Evolutionary conservation across 495 filamentous ascomycete species (phyloP), one percentile per base, ranked within the genome.

Genomic region (Symbiotaphrina buchneri): DNA sequence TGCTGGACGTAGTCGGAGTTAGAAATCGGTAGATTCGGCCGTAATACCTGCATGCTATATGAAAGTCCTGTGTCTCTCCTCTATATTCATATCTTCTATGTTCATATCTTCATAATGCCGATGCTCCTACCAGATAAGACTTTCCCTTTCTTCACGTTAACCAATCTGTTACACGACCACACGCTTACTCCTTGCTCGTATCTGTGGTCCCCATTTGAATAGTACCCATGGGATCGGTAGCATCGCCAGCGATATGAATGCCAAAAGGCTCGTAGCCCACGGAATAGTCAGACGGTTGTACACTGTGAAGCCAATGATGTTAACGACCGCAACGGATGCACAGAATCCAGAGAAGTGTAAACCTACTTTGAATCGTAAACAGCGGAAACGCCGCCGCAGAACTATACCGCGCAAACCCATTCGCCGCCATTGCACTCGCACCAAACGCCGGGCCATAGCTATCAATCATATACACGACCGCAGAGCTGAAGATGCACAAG

Each of bases 371-470:
- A 10, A 57, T 34, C 3, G 55, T 55, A 36, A 61, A 61, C 3
- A 82, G 55, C 4, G 75, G 75, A 41, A 77, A 80, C 2, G 54
- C 63, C 13, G 65, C 65, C 1, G 61, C 71, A 13, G 74, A 37
- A 0, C 48, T 42, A 38, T 80, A 80, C 18, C 75, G 55, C 3
- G 67, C 49, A 15, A 82, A 46, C 6, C 68, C 65, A 34, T 75
- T 74, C 1, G 70, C 69, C 5, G 65, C 68, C 17, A 65, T 41
- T 3, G 72, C 70, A 22, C 58, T 64, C 0, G 73, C 72, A 1
- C 68, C 60, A 19, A 61, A 65, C 11, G 53, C 45, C 3, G 58
- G 55, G 10, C 59, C 56, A 36, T 76, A 76, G 0, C 59, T 54
- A 33, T 79, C 72, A 14, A 63, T 47, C 0, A 69, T 46, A 37